Evolutionary conservation across 352 stramenopile genomes (phyloP), one percentile per base, ranked within the genome.

Genomic region (Phytophthora syringae): DNA sequence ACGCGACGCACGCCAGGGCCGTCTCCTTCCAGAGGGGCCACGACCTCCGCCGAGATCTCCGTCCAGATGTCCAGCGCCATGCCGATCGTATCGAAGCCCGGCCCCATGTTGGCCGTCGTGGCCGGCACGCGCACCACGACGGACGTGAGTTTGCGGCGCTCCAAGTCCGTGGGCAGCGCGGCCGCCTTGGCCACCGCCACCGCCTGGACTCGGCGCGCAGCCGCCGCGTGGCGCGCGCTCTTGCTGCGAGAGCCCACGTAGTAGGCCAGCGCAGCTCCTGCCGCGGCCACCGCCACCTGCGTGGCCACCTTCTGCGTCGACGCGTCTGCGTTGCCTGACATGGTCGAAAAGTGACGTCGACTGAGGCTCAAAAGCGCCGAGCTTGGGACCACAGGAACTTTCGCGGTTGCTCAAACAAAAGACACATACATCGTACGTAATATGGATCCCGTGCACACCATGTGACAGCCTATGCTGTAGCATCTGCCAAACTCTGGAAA

Each of bases 1-100:
- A 99, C 98, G 50, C 77, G 87, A 28, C 92, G 88, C 20, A 85
- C 48, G 27, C 57, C 64, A 5, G 54, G 42, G 24, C 47, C 52
- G 44, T 75, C 70, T 1, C 52, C 55, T 11, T 62, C 64, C 10
- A 68, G 64, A 5, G 75, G 71, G 22, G 72, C 55, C 71, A 90
- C 60, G 20, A 98, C 82, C 68, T 97, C 84, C 5, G 99, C 97
- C 20, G 97, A 98, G 36, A 99, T 97, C 83, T 99, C 97, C 20
- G 92, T 98, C 98, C 98, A 99, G 60, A 99, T 98, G 82, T 99
- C 97, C 24, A 99, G 90, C 12, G 97, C 97, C 88, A 99, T 98
- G 43, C 96, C 97, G 68, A 99, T 98, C 53, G 95, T 99, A 75
- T 99, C 97, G 65, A 98, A 99, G 60, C 98, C 98, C 2, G 98